Conservation (phyloP, 2,329 filamentous ascomycete species). For the Sporothrix phasma region DNA sequence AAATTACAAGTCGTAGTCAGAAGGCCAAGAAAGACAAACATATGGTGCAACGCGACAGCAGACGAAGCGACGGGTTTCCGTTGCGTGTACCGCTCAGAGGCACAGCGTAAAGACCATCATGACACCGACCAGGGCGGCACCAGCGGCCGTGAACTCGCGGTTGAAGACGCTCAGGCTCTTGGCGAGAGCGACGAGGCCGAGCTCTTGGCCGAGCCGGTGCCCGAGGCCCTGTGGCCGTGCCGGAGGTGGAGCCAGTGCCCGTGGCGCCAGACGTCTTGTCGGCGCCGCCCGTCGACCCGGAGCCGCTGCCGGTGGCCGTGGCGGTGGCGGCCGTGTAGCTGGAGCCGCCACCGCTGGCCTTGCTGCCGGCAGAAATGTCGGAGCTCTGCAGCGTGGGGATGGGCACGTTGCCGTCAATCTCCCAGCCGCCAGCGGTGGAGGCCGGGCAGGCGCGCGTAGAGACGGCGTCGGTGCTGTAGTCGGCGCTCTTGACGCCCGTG, state of each 20-base stretch:
- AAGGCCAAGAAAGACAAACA: neutral
- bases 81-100: conserved; percentile 35
- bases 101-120: conserved; percentile 44
- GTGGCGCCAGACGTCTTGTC: conserved; percentile 10
- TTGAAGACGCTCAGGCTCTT: conserved; percentile 35
- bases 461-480: conserved; percentile 52
- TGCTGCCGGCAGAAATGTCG: conserved; percentile 11
- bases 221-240: too few species aligned
- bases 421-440: conserved; percentile 60
- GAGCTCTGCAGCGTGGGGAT: conserved; percentile 43
- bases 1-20: neutral
- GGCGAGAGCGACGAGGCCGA: conserved; percentile 21
- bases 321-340: conserved; percentile 20
- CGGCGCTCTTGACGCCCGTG: conserved; percentile 53
- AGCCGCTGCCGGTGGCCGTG: conserved; percentile 21
- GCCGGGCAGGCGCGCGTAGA: conserved; percentile 60
- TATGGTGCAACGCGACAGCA: neutral
- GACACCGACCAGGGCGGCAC: conserved; percentile 38
- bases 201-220: conserved; percentile 18
- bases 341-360: conserved; percentile 25
- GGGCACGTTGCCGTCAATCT: conserved; percentile 57
- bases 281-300: neutral
- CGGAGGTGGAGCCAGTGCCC: conserved; percentile 13
- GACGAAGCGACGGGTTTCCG: too few species aligned
- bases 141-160: conserved; percentile 41